A percentile compares a stretch with the other conserved stretches of the same genome.
phyloP scores from a whole-genome alignment of 768 basidiomycete species.

The Termitomyces heimii region DNA sequence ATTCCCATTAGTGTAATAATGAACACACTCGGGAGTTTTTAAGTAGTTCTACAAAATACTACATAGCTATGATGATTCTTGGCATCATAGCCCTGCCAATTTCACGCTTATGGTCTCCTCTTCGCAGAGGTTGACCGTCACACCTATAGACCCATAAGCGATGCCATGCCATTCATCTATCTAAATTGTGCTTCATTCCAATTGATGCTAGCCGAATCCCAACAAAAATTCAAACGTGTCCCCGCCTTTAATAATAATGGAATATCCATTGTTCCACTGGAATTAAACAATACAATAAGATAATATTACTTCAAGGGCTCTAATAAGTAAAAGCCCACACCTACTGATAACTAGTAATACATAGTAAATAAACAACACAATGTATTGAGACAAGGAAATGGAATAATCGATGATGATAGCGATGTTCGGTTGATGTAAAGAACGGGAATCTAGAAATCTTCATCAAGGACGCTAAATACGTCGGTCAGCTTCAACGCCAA shows the following conservation, averaged over 20 bases:
- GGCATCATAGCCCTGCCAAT: too few relatives aligned
- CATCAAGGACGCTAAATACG: slow-evolving; percentile 14
- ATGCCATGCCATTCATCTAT: too few relatives aligned
- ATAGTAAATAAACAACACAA: background rate
- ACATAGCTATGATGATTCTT: too few relatives aligned
- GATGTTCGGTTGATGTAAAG: background rate
- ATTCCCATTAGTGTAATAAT: background rate
- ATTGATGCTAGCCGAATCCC: too few relatives aligned
- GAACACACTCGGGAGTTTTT: background rate
- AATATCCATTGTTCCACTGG: background rate
- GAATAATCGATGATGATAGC: background rate
- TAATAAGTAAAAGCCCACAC: background rate
- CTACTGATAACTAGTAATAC: background rate
- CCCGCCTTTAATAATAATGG: too few relatives aligned
- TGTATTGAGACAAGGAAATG: background rate
- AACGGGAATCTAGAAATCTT: slow-evolving; percentile 13
- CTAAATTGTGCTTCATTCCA: too few relatives aligned
- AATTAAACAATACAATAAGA: background rate
- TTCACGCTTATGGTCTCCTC: too few relatives aligned
- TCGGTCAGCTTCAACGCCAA: background rate
- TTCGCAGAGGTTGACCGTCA: too few relatives aligned
- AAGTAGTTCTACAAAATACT: too few relatives aligned
- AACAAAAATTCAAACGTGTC: too few relatives aligned
- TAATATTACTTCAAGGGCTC: background rate
- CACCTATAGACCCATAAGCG: too few relatives aligned